These are phyloP conservation scores for Carex cristatella DNA, from an alignment of 176 grass and related monocot species.

Conservation along the genomic window DNA sequence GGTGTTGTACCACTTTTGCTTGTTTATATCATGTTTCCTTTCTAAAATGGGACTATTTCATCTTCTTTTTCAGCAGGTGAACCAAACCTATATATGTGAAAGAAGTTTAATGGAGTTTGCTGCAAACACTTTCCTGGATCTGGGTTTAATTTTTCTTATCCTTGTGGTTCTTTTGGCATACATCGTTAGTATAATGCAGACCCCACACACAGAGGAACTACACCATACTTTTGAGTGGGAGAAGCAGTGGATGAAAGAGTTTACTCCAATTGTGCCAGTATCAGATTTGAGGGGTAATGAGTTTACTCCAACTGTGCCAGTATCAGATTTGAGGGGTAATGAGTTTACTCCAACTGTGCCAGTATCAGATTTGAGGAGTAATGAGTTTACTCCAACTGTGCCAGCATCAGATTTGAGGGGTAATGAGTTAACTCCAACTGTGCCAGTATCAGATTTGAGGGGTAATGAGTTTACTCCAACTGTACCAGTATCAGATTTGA, in stretches of 20 bases:
- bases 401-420: slow-evolving; percentile 18
- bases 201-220: slow-evolving; percentile 43
- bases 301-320: slow-evolving; percentile 35
- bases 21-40: too few relatives aligned
- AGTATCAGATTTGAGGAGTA: slow-evolving; percentile 19
- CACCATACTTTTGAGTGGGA: slow-evolving; percentile 53
- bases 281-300: slow-evolving; percentile 23
- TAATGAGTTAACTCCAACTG: slow-evolving; percentile 36
- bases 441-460: slow-evolving; percentile 11
- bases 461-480: slow-evolving; percentile 46
- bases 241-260: slow-evolving; percentile 25
- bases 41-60: too few relatives aligned
- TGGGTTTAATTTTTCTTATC: too few relatives aligned
- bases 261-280: slow-evolving; percentile 40
- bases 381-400: slow-evolving; percentile 36
- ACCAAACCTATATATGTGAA: neutral
- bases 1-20: too few relatives aligned
- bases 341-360: slow-evolving; percentile 31
- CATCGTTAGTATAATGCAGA: slow-evolving; percentile 19
- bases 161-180: too few relatives aligned
- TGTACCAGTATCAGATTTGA: slow-evolving; percentile 20
- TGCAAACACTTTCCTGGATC: too few relatives aligned
- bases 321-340: slow-evolving; percentile 27
- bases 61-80: too few relatives aligned
- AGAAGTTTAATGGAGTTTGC: neutral